Conservation (phyloP, 148 eudicot genomes). For the Rhododendron ovatum region DNA sequence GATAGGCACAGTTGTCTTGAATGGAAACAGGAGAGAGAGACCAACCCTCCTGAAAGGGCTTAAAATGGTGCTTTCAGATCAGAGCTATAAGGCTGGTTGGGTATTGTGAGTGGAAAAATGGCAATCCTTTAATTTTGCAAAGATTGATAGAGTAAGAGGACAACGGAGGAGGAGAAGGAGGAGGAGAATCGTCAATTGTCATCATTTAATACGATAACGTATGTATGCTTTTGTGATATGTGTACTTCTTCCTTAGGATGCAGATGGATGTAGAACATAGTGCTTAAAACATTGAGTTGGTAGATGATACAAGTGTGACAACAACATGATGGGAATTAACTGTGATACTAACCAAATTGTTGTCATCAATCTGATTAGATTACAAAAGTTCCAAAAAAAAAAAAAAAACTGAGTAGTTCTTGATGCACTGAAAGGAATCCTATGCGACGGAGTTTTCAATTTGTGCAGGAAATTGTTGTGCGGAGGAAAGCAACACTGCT, state of each 20-base stretch:
- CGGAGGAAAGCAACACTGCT: neutral
- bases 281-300: neutral
- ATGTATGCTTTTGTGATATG: neutral
- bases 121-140: neutral
- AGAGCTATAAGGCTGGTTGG: neutral
- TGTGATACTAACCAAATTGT: neutral
- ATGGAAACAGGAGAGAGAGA: neutral
- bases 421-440: neutral
- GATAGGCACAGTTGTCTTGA: slow-evolving; percentile 2
- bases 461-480: neutral
- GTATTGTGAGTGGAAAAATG: neutral
- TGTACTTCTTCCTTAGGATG: neutral
- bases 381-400: neutral
- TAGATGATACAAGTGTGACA: neutral
- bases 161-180: neutral
- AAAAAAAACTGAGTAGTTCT: neutral
- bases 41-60: neutral
- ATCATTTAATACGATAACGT: neutral
- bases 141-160: neutral
- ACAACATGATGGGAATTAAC: neutral
- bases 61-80: slow-evolving; percentile 1
- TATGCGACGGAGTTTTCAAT: neutral
- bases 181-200: neutral
- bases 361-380: neutral
- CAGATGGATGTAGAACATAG: neutral